Evolutionary conservation across 495 filamentous ascomycete genomes (phyloP).

Genomic region (Hamigera avellanea): DNA sequence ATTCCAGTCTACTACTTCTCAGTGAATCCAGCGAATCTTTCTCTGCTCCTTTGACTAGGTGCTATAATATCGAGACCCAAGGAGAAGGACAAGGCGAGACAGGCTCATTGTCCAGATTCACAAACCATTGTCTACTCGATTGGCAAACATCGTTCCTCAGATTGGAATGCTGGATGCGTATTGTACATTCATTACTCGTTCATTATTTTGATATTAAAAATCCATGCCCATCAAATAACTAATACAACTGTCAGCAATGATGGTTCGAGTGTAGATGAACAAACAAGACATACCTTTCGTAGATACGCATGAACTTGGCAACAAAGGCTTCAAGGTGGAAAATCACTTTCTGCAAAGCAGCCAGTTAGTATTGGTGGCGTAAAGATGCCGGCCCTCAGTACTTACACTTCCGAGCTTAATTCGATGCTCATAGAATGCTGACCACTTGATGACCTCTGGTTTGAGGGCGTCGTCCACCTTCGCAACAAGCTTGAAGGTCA

Average conservation of each 20-base stretch:
- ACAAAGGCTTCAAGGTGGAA: constrained; percentile 98
- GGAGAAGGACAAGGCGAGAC: too few species aligned
- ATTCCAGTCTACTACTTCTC: too few species aligned
- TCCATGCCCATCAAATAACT: constrained; percentile 91
- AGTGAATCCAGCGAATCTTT: too few species aligned
- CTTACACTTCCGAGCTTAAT: constrained; percentile 69
- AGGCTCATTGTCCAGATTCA: too few species aligned
- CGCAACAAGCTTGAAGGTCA: constrained; percentile 84
- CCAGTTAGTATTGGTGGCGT: neutral
- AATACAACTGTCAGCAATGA: constrained; percentile 10
- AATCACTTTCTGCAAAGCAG: constrained; percentile 61
- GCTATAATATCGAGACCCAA: too few species aligned
- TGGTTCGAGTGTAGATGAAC: neutral
- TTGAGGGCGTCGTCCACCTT: constrained; percentile 82
- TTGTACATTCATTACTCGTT: constrained; percentile 26
- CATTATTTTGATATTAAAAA: constrained; percentile 32
- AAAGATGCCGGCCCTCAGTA: too few species aligned
- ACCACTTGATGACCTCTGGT: constrained; percentile 87
- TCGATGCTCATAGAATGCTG: constrained; percentile 92
- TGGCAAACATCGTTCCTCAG: too few species aligned
- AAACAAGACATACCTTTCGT: constrained; percentile 50
- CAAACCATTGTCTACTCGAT: too few species aligned
- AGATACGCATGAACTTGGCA: constrained; percentile 92
- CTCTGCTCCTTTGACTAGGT: too few species aligned
- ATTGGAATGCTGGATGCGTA: neutral